Percentiles rank a stretch among this genome's conserved stretches.
phyloP scores from a whole-genome alignment of 352 stramenopile species.

The Pythium sp. region DNA sequence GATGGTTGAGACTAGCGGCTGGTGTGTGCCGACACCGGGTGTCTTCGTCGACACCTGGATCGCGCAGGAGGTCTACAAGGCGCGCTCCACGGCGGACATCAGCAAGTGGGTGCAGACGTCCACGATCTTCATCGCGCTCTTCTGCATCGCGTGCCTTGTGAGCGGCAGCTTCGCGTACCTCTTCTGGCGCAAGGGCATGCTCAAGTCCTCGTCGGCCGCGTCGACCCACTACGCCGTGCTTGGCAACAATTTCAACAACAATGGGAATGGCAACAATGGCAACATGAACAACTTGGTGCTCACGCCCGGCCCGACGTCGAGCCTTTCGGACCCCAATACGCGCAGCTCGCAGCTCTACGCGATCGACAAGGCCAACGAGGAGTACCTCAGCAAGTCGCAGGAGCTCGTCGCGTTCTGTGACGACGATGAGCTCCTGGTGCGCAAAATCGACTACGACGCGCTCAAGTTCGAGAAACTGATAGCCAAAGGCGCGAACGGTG shows the following conservation, averaged over 20 bases:
- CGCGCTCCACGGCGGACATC: slow-evolving; percentile 1
- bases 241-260: not conserved
- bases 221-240: slow-evolving; percentile 11
- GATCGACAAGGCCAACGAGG: slow-evolving; percentile 16
- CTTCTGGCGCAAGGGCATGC: slow-evolving; percentile 3
- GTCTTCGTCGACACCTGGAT: slow-evolving; percentile 46
- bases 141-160: slow-evolving; percentile 13
- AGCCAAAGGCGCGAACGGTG: slow-evolving; percentile 45
- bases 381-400: slow-evolving; percentile 18
- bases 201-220: slow-evolving; percentile 1
- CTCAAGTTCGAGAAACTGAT: slow-evolving; percentile 44
- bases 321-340: slow-evolving; percentile 2
- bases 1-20: slow-evolving; percentile 15
- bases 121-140: slow-evolving; percentile 18
- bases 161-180: slow-evolving; percentile 8
- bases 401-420: slow-evolving; percentile 36
- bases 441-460: slow-evolving; percentile 38
- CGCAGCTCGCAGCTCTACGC: slow-evolving; percentile 10
- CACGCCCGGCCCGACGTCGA: not conserved
- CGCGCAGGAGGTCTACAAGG: slow-evolving; percentile 1
- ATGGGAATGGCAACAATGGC: not conserved
- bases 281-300: slow-evolving; percentile 5
- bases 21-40: slow-evolving; percentile 33
- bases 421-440: slow-evolving; percentile 45
- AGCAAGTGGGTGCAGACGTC: slow-evolving; percentile 12